phyloP scores from a whole-genome alignment of 352 stramenopile species.

The Stramenopiles sp. region DNA sequence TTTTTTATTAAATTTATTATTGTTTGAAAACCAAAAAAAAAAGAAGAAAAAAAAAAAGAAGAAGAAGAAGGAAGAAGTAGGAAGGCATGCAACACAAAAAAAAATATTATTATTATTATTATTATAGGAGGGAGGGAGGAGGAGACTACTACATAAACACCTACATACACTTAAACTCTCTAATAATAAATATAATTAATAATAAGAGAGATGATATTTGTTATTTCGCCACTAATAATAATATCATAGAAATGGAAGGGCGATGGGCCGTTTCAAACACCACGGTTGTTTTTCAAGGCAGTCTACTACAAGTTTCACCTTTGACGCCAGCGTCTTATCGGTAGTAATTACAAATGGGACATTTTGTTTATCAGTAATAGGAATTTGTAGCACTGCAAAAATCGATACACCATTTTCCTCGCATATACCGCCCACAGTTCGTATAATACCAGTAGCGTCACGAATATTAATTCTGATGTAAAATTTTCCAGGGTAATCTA shows the following conservation, averaged over 20 bases:
- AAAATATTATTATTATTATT: too few relatives aligned
- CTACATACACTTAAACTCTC: too few relatives aligned
- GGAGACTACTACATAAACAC: too few relatives aligned
- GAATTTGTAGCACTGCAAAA: conserved; percentile 87
- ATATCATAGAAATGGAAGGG: conserved; percentile 3
- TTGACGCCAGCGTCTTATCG: conserved; percentile 60
- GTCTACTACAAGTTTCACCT: conserved; percentile 59
- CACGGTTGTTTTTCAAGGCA: conserved; percentile 50
- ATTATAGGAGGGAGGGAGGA: too few relatives aligned
- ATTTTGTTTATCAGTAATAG: conserved; percentile 66
- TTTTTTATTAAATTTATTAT: too few relatives aligned
- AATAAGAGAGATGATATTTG: too few relatives aligned
- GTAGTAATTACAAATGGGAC: conserved; percentile 88
- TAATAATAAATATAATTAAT: too few relatives aligned
- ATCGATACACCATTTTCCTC: conserved; percentile 83
- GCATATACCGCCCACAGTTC: conserved; percentile 71
- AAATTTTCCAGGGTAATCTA: conserved; percentile 72
- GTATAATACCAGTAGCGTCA: conserved; percentile 78
- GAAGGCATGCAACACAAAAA: too few relatives aligned
- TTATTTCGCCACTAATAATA: too few relatives aligned
- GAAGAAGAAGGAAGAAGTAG: too few relatives aligned
- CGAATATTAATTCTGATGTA: conserved; percentile 82
- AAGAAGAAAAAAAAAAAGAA: too few relatives aligned
- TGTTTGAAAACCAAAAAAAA: too few relatives aligned
- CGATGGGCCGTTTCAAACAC: background rate